These are phyloP conservation scores for Thozetella sp. DNA, from an alignment of 495 filamentous ascomycete genomes.

Conservation along the genomic window DNA sequence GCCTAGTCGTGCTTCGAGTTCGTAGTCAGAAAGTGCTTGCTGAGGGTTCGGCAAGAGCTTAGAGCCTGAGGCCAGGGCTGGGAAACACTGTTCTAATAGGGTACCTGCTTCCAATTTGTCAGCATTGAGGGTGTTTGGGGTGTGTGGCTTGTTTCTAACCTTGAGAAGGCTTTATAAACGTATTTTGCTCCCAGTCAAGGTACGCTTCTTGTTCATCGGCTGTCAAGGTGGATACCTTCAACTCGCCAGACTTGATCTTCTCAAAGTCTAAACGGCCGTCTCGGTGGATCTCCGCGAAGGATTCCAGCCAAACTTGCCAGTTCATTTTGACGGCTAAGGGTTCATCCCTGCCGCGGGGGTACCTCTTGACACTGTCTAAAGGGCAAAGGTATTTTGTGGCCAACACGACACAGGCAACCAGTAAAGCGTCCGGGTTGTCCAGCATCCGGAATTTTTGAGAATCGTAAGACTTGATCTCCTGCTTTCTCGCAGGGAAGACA, in stretches of 20 bases:
- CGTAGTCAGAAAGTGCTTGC: not conserved
- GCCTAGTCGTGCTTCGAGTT: not conserved
- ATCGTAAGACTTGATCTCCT: constrained; percentile 8
- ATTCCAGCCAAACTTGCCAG: constrained; percentile 71
- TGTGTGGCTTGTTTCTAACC: constrained; percentile 31
- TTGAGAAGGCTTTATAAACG: constrained; percentile 47
- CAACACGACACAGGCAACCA: constrained; percentile 74
- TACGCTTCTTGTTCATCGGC: constrained; percentile 75
- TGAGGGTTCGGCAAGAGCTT: not conserved
- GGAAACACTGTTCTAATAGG: not conserved
- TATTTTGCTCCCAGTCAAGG: constrained; percentile 86
- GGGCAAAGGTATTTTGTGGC: constrained; percentile 79
- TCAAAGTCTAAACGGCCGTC: constrained; percentile 20
- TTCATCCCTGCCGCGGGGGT: constrained; percentile 58
- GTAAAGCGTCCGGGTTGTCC: constrained; percentile 69
- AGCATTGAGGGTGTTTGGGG: not conserved
- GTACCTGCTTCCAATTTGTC: not conserved
- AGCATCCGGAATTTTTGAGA: constrained; percentile 22
- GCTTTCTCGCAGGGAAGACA: constrained; percentile 44
- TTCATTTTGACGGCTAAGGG: constrained; percentile 63
- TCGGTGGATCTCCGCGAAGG: constrained; percentile 40
- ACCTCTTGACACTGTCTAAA: constrained; percentile 63
- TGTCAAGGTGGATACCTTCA: constrained; percentile 69
- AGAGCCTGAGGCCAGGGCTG: too few relatives aligned
- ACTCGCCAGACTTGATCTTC: constrained; percentile 55